Conservation (phyloP, 1,284 basidiomycete genomes). For the Microstroma glucosiphilum region DNA sequence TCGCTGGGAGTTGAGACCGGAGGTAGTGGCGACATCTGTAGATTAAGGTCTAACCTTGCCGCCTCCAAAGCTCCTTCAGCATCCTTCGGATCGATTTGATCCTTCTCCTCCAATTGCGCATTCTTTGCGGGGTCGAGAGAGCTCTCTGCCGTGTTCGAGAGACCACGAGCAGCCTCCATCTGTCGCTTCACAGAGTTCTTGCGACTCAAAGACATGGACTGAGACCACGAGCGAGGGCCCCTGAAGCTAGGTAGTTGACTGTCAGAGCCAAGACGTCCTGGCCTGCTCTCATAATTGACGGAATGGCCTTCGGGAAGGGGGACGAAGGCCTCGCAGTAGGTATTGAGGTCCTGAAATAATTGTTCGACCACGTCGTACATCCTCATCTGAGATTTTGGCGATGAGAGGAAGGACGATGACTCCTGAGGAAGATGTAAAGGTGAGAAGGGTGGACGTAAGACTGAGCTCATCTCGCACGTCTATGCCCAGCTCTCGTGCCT, state of each 20-base stretch:
- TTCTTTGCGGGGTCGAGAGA: background rate
- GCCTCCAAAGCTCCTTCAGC: no score
- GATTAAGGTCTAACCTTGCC: no score
- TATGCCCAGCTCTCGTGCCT: background rate
- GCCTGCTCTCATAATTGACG: conserved; percentile 23
- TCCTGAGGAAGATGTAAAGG: conserved; percentile 58
- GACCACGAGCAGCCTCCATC: background rate
- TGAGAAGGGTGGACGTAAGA: no score
- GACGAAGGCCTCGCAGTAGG: conserved; percentile 59
- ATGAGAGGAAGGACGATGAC: conserved; percentile 80
- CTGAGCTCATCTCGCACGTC: background rate
- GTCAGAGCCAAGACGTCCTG: no score
- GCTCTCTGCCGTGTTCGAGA: background rate
- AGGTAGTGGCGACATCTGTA: no score
- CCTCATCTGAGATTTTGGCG: conserved; percentile 63
- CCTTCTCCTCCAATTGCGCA: background rate
- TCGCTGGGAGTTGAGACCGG: no score
- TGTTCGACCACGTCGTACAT: conserved; percentile 88
- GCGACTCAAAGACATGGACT: background rate
- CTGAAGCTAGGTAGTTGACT: no score
- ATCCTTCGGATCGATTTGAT: background rate
- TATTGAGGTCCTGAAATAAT: conserved; percentile 92
- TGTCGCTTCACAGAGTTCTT: background rate
- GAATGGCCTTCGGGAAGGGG: conserved; percentile 43
- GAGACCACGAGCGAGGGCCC: background rate